phyloP scores from a whole-genome alignment of 2,329 filamentous ascomycete genomes.

The Elsinoe necatrix region DNA sequence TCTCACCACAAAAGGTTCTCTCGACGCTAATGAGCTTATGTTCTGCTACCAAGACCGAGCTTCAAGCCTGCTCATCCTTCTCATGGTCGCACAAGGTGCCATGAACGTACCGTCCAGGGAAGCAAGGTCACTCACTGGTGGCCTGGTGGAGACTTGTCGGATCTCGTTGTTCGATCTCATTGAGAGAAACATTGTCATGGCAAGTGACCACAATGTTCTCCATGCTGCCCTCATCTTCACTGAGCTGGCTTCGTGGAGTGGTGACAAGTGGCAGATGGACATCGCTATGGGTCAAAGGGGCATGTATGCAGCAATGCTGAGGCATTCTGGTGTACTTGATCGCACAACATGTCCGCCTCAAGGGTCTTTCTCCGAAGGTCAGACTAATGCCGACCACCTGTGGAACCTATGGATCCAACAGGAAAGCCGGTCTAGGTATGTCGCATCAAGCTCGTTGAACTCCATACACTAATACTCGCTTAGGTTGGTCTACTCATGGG shows the following conservation, averaged over 20 bases:
- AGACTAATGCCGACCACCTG: slow-evolving; percentile 41
- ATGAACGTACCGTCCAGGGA: slow-evolving; percentile 57
- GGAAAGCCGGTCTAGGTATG: slow-evolving; percentile 42
- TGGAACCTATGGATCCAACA: slow-evolving; percentile 59
- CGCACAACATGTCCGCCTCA: slow-evolving; percentile 32
- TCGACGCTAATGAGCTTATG: slow-evolving; percentile 61
- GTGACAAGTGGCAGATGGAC: slow-evolving; percentile 71
- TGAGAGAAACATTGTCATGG: slow-evolving; percentile 62
- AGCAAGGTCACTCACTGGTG: slow-evolving; percentile 56
- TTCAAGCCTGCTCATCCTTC: slow-evolving; percentile 55
- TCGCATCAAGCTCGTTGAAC: no score
- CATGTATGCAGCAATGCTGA: slow-evolving; percentile 66
- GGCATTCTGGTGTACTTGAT: slow-evolving; percentile 60
- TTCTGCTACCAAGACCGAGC: slow-evolving; percentile 54
- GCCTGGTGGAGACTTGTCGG: slow-evolving; percentile 61
- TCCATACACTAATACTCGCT: no score
- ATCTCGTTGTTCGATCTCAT: slow-evolving; percentile 65
- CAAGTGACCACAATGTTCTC: slow-evolving; percentile 55
- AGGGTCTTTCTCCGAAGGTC: slow-evolving; percentile 40
- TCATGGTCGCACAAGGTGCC: slow-evolving; percentile 66
- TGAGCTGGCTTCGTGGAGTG: slow-evolving; percentile 61
- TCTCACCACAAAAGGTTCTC: slow-evolving; percentile 49
- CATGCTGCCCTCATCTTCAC: slow-evolving; percentile 60
- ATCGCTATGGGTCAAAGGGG: slow-evolving; percentile 65
- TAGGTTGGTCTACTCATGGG: slow-evolving; percentile 66